Evolutionary conservation across 2,329 filamentous ascomycete species (phyloP), one percentile per base, ranked within the genome.

Genomic region (Dendryphion nanum): DNA sequence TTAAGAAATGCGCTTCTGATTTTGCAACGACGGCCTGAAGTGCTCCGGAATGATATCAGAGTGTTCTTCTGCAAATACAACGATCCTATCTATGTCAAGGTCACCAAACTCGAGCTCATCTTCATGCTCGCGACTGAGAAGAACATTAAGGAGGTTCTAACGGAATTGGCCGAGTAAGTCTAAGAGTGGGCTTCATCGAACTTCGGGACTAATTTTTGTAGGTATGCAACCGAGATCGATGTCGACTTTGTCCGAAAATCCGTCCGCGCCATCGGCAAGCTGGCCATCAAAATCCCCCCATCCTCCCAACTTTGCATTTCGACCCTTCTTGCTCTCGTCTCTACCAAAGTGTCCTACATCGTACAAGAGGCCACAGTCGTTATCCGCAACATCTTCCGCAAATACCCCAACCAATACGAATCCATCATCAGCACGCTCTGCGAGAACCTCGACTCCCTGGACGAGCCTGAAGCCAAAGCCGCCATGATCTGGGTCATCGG

Each of bases 1-100:
- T 77, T 98, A 14, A 79, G 93, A 47, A 98, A 98, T 61, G 93
- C 93, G 0, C 77, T 98, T 2, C 75, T 98, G 12, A 98, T 98
- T 51, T 73, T 98, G 36, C 93, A 98, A 65, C 79, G 91, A 54
- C 79, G 91, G 39, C 93, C 93, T 0, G 93, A 97, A 58, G 91
- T 98, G 6, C 70, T 98, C 37, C 82, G 89, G 47, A 97, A 96
- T 67, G 93, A 98, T 66, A 97, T 98, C 46, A 82, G 93, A 32
- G 93, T 98, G 20, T 98, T 98, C 71, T 98, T 98, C 70, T 98
- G 93, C 81, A 98, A 98, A 75, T 98, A 98, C 70, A 98, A 98
- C 65, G 93, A 98, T 61, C 93, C 93, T 0, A 98, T 98, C 48
- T 98, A 97, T 64, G 93, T 98, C 70, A 98, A 98, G 68, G 93